Evolutionary conservation across 139 green algal genomes (phyloP).

Genomic region (Chlorella sp.): DNA sequence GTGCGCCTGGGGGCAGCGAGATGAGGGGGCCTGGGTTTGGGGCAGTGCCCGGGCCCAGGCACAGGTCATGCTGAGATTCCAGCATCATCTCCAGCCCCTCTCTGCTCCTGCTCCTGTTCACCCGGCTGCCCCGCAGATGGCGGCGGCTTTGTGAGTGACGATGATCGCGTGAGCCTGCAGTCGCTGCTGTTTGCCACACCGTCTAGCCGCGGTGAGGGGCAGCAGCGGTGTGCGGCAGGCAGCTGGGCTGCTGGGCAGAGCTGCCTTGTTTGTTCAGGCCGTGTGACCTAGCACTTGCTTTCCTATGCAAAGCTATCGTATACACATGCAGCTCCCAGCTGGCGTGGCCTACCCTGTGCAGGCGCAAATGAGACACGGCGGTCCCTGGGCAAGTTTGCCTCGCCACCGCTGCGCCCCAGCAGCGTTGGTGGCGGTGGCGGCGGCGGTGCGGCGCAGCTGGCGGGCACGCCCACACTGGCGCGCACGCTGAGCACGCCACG

Average conservation of each 20-base stretch:
- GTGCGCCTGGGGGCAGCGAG: constrained; percentile 58
- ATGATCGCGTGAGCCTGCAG: constrained; percentile 44
- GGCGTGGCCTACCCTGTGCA: neutral
- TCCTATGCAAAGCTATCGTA: too few relatives aligned
- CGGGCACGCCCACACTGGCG: neutral
- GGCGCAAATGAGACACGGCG: neutral
- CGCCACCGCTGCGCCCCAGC: too few relatives aligned
- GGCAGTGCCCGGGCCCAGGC: too few relatives aligned
- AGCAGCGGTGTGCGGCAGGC: too few relatives aligned
- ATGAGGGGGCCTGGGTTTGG: neutral
- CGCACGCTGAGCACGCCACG: constrained; percentile 10
- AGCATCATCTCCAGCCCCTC: too few relatives aligned
- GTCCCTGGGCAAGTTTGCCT: neutral
- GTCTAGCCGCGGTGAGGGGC: constrained; percentile 1
- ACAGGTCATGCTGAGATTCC: too few relatives aligned
- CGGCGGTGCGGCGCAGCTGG: neutral
- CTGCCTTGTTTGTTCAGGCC: too few relatives aligned
- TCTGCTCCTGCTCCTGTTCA: too few relatives aligned
- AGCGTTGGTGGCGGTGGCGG: neutral
- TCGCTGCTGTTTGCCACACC: constrained; percentile 36
- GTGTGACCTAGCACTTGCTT: too few relatives aligned
- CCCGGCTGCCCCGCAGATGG: constrained; percentile 31
- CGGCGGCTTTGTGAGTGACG: constrained; percentile 38
- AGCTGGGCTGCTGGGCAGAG: neutral
- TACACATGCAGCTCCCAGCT: neutral